Base-by-base conservation (phyloP, 1,284 basidiomycete species). In the Pseudozyma thailandica region DNA sequence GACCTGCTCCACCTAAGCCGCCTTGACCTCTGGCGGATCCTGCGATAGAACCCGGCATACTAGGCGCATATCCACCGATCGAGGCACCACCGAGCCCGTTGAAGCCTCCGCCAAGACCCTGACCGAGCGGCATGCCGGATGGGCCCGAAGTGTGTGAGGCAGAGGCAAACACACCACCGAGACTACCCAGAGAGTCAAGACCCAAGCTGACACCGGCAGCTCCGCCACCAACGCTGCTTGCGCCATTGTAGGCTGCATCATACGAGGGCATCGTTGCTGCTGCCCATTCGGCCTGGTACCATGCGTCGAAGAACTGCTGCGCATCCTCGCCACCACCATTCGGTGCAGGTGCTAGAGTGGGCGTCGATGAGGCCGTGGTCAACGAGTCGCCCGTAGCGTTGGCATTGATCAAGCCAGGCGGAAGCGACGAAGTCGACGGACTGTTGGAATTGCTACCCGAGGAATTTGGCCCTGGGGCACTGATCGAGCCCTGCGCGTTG, bases 221-320 rank as follows among this genome's bases (percentile, higher is more conserved):
- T n/a, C 58, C 64, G 18, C 66, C 65, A 0, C 65, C 59, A 4
- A 52, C n/a, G 7, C 60, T 51, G 31, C 45, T 62, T 6, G 60
- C 51, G 16, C 60, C 59, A 18, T 60, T 62, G 55, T 68, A 63
- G n/a, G 55, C 60, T 16, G 56, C 68, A 21, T 72, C 70, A 33
- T 66, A 72, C 20, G 59, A 68, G 1, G 70, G 70, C 70, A 72
- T 63, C 2, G 70, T 68, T 21, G 70, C 68, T 8, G 68, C 50
- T 37, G 72, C 72, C 59, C 70, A 70, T n/a, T 74, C 72, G 38
- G 72, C 72, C 26, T 65, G 61, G 38, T 74, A 72, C 72, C 72
- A 74, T 8, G 61, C 54, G 18, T 74, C 72, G 25, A 74, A 74
- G 52, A 74, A 60, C 16, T 66, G 56, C 46, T 74, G 72, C n/a